These are phyloP conservation scores for Meripilus lineatus DNA, from an alignment of 1,284 basidiomycete genomes.

Conservation along the genomic window DNA sequence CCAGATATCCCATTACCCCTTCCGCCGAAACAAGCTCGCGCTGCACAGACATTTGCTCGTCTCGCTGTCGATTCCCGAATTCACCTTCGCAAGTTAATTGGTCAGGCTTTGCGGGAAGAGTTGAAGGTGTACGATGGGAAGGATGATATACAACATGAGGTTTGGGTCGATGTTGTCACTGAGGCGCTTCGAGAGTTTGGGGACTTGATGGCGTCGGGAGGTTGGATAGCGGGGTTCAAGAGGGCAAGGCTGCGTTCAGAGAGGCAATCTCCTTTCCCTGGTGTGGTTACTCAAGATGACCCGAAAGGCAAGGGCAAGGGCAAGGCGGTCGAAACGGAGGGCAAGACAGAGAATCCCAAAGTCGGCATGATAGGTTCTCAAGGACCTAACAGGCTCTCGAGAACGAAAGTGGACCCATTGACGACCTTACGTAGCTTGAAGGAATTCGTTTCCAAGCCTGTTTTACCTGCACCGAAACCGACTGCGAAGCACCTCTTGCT, in stretches of 20 bases:
- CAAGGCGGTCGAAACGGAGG: conserved; percentile 10
- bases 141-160: conserved; percentile 13
- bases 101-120: conserved; percentile 21
- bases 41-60: conserved; percentile 2
- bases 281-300: neutral
- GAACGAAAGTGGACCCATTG: neutral
- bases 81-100: conserved; percentile 23
- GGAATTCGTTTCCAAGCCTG: conserved; percentile 22
- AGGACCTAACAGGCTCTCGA: too few species aligned
- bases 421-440: conserved; percentile 26
- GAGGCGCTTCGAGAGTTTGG: conserved; percentile 22
- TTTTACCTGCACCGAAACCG: conserved; percentile 25
- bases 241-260: conserved; percentile 16
- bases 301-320: conserved; percentile 15
- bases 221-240: conserved; percentile 26
- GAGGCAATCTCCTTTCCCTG: conserved; percentile 6
- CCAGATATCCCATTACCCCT: conserved; percentile 19
- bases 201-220: conserved; percentile 19
- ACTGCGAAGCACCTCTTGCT: conserved; percentile 44
- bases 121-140: conserved; percentile 6
- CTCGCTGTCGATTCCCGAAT: conserved; percentile 20
- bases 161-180: conserved; percentile 22
- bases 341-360: conserved; percentile 15
- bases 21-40: neutral
- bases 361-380: conserved; percentile 5